Base-by-base conservation (phyloP, 2,329 filamentous ascomycete species). In the Davidsoniella eucalypti region DNA sequence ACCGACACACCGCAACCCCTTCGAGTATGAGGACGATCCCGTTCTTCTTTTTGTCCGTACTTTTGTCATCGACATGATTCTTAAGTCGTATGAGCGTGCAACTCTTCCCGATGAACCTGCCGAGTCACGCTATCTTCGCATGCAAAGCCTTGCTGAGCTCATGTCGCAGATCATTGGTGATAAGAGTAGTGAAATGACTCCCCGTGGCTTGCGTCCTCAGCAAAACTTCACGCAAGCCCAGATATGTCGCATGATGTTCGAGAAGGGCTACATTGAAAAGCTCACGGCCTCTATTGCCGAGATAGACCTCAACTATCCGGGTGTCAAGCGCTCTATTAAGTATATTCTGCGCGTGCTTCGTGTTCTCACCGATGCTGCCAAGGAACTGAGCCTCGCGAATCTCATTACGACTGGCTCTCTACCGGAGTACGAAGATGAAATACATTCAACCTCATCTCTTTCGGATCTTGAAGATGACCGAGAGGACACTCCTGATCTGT, bases 401-500 rank as follows among this genome's bases (percentile, higher is more conserved):
- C 79, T 92, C 50, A 75, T 92, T 37, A 80, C 80, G 12, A 71
- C 72, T 1, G 69, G 75, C 7, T 73, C 80, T 9, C 76, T 80
- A 4, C 80, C 81, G 44, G 78, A 78, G 29, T 67, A 67, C 17
- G 81, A 85, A 23, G 88, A 94, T 44, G 88, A 95, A 43, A 84
- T 94, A 43, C 81, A 81, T 2, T 92, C 86, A 9, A 79, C 84
- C 2, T 93, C 87, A 4, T 94, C 90, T 1, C 77, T 94, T 21
- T 95, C 90, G 9, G 88, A 94, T 55, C 70, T 87, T 47, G 84
- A 90, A 37, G 84, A 88, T 39, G 84, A 88, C 54, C 81, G 87
- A 42, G 87, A 94, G 64, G 92, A 96, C 62, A 98, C 93, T 4
- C 92, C 93, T 26, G 92, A 98, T 65, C 73, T 98, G 17, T 96